These are phyloP conservation scores for Podospora australis DNA, from an alignment of 495 filamentous ascomycete genomes.

Conservation along the genomic window DNA sequence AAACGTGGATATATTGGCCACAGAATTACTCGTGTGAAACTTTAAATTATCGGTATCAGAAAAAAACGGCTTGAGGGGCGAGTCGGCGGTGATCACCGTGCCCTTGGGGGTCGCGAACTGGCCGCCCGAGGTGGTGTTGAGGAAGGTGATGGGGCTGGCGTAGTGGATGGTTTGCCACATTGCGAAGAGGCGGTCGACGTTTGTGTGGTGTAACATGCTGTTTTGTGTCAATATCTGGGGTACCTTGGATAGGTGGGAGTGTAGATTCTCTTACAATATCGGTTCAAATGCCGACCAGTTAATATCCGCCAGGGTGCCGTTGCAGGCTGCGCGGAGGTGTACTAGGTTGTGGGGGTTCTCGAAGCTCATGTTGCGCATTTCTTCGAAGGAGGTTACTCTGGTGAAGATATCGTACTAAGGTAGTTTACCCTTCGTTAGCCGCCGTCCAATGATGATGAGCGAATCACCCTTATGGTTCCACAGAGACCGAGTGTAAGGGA, in stretches of 20 bases:
- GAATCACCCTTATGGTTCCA: background rate
- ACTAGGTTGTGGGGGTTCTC: conserved; percentile 32
- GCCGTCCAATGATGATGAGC: background rate
- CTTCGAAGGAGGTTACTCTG: conserved; percentile 19
- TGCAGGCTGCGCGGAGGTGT: conserved; percentile 27
- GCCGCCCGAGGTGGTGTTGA: conserved; percentile 16
- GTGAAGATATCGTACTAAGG: conserved; percentile 34
- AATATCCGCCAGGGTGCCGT: conserved; percentile 24
- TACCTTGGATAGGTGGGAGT: background rate
- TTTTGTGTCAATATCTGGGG: background rate
- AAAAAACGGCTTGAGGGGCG: conserved; percentile 43
- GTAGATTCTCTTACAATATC: conserved; percentile 27
- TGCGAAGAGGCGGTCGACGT: conserved; percentile 43
- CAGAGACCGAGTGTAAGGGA: background rate
- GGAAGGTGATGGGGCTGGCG: conserved; percentile 20
- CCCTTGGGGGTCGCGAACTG: conserved; percentile 27
- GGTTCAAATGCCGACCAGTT: conserved; percentile 32
- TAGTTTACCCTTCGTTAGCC: conserved; percentile 2
- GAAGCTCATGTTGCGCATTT: conserved; percentile 23
- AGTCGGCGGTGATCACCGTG: conserved; percentile 28
- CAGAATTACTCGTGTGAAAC: conserved; percentile 37
- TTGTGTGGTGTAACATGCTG: conserved; percentile 39
- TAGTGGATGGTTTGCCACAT: conserved; percentile 38
- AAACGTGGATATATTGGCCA: conserved; percentile 23
- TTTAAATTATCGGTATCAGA: conserved; percentile 11